phyloP scores from a whole-genome alignment of 805 yeast species.

The Candida ponderosae region DNA sequence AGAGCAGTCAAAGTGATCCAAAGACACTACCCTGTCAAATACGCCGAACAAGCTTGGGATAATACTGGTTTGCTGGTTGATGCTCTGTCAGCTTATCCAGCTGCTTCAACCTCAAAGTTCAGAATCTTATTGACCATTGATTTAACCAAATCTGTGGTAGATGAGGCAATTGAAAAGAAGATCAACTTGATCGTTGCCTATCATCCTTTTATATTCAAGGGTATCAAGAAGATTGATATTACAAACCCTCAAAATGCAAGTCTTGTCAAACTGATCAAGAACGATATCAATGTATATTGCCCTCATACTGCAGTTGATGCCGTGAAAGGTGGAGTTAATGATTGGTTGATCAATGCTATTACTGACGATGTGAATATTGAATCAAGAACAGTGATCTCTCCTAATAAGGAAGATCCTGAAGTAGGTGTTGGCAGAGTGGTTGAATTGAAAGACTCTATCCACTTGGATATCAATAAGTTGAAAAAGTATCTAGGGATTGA shows the following conservation, averaged over 20 bases:
- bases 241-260: slow-evolving; percentile 77
- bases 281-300: slow-evolving; percentile 81
- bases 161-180: slow-evolving; percentile 63
- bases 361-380: slow-evolving; percentile 22
- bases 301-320: slow-evolving; percentile 98
- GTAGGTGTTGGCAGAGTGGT: slow-evolving; percentile 84
- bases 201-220: slow-evolving; percentile 90
- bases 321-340: slow-evolving; percentile 88
- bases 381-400: slow-evolving; percentile 31
- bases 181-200: slow-evolving; percentile 70
- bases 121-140: slow-evolving; percentile 69
- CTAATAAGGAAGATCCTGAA: slow-evolving; percentile 29
- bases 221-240: slow-evolving; percentile 66
- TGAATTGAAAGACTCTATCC: slow-evolving; percentile 33
- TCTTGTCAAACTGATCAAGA: slow-evolving; percentile 59
- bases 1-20: slow-evolving; percentile 48
- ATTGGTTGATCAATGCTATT: slow-evolving; percentile 71
- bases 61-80: slow-evolving; percentile 90
- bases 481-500: slow-evolving; percentile 46
- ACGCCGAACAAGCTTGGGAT: slow-evolving; percentile 91
- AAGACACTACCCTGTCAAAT: slow-evolving; percentile 66
- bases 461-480: slow-evolving; percentile 38
- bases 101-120: slow-evolving; percentile 11
- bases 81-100: slow-evolving; percentile 30
- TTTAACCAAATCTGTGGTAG: slow-evolving; percentile 72